Evolutionary conservation across 768 basidiomycete genomes (phyloP).

Genomic region (Lactarius tabidus): DNA sequence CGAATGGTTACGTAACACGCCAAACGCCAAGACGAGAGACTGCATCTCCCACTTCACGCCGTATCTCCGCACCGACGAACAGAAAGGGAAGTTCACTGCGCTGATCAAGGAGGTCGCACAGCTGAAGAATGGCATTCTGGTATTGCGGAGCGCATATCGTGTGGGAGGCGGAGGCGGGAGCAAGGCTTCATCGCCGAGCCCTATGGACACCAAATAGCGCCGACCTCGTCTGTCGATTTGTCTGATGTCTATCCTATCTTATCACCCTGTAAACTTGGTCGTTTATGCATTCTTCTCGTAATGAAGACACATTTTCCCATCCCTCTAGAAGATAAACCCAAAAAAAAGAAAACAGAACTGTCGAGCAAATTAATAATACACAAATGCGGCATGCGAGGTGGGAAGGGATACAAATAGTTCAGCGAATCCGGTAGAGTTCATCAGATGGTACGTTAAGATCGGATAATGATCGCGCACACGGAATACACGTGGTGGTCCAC

Average conservation of each 20-base stretch:
- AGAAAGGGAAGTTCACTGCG: slow-evolving; percentile 71
- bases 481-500: slow-evolving; percentile 17
- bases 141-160: slow-evolving; percentile 35
- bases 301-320: not conserved
- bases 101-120: slow-evolving; percentile 78
- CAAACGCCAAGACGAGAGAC: slow-evolving; percentile 70
- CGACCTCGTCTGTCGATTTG: not conserved
- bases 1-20: slow-evolving; percentile 67
- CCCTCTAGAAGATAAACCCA: not conserved
- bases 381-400: slow-evolving; percentile 7
- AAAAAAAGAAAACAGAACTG: not conserved
- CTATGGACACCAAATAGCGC: slow-evolving; percentile 16
- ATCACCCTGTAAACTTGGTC: slow-evolving; percentile 6
- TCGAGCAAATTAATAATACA: slow-evolving; percentile 22
- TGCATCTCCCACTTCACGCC: slow-evolving; percentile 78
- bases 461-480: slow-evolving; percentile 16
- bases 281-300: slow-evolving; percentile 6
- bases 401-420: slow-evolving; percentile 18
- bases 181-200: slow-evolving; percentile 19
- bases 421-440: slow-evolving; percentile 2
- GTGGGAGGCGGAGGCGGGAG: slow-evolving; percentile 12
- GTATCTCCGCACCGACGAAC: slow-evolving; percentile 63
- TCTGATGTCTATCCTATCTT: slow-evolving; percentile 3
- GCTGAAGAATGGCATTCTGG: slow-evolving; percentile 61
- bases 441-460: slow-evolving; percentile 15